Evolutionary conservation across 108 stramenopile species (phyloP).

Genomic region (Nannochloropsis oceanica): DNA sequence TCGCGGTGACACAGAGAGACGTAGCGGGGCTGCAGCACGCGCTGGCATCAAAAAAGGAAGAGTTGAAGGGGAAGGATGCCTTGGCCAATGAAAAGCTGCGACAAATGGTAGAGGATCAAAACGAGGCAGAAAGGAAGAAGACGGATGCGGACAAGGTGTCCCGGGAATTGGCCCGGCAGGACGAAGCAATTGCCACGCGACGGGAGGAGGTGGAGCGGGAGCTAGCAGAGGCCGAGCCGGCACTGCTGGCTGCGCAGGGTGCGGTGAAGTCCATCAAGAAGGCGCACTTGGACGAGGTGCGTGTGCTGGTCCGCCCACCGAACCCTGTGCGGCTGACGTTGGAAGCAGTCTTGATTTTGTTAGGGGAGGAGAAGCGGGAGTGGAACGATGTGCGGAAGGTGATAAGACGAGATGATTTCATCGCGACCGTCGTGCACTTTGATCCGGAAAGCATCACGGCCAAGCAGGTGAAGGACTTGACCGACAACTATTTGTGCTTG

Average conservation of each 20-base stretch:
- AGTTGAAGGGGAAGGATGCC: slow-evolving; percentile 64
- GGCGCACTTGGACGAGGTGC: slow-evolving; percentile 84
- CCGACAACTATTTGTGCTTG: not conserved
- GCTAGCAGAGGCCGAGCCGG: slow-evolving; percentile 88
- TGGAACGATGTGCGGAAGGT: slow-evolving; percentile 90
- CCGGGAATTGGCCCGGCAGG: slow-evolving; percentile 65
- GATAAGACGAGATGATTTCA: slow-evolving; percentile 75
- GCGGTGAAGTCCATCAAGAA: slow-evolving; percentile 85
- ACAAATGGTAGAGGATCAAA: slow-evolving; percentile 96
- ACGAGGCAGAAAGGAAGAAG: slow-evolving; percentile 81
- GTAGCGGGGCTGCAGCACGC: slow-evolving; percentile 64
- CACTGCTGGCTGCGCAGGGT: slow-evolving; percentile 65
- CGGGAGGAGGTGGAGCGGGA: slow-evolving; percentile 51
- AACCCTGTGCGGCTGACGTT: slow-evolving; percentile 74
- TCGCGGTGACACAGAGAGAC: slow-evolving; percentile 73
- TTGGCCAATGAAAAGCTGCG: slow-evolving; percentile 86
- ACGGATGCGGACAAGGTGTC: slow-evolving; percentile 73
- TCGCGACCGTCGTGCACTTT: slow-evolving; percentile 87
- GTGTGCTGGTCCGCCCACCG: slow-evolving; percentile 77
- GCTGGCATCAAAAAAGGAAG: not conserved
- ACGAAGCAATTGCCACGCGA: slow-evolving; percentile 41
- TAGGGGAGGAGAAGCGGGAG: slow-evolving; percentile 66
- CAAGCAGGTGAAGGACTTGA: not conserved
- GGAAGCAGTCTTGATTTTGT: slow-evolving; percentile 88
- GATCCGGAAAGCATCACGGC: slow-evolving; percentile 67